These are phyloP conservation scores for Podospora anserina DNA, from an alignment of 495 filamentous ascomycete genomes.

Conservation along the genomic window DNA sequence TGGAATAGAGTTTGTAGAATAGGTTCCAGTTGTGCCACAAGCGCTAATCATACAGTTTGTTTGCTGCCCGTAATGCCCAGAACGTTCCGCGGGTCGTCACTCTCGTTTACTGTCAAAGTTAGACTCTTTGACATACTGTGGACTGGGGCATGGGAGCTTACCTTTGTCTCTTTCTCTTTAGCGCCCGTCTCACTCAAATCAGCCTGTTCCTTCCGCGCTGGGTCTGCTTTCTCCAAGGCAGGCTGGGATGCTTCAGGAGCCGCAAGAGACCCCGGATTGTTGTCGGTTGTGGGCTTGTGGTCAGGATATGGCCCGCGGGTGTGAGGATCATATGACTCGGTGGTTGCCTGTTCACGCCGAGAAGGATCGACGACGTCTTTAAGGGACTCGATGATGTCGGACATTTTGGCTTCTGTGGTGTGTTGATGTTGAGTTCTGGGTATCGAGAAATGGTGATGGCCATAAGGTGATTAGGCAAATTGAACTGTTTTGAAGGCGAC, in stretches of 20 bases:
- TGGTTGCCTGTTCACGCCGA: conserved; percentile 28
- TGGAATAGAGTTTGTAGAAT: neutral
- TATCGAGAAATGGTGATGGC: neutral
- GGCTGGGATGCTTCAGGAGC: conserved; percentile 1
- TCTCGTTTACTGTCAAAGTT: neutral
- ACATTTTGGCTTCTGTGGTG: conserved; percentile 22
- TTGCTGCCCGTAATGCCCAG: neutral
- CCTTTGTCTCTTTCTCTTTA: neutral
- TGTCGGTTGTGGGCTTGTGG: neutral
- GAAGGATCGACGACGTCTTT: conserved; percentile 28
- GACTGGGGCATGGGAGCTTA: neutral
- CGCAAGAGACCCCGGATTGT: conserved; percentile 5
- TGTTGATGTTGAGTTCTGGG: neutral
- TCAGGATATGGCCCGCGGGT: conserved; percentile 28
- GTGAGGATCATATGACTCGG: conserved; percentile 24
- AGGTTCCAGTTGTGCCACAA: neutral
- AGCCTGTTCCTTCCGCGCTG: conserved; percentile 6
- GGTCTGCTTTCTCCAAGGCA: conserved; percentile 4
- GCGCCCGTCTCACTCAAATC: conserved; percentile 1
- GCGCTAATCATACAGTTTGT: neutral
- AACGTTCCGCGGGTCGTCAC: neutral
- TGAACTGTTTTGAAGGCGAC: no score
- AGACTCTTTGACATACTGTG: neutral
- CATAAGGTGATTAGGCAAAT: no score
- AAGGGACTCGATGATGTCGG: conserved; percentile 28